Evolutionary conservation across 345 rosid species (phyloP), one percentile per base, ranked within the genome.

Genomic region (Clarkia xantiana): DNA sequence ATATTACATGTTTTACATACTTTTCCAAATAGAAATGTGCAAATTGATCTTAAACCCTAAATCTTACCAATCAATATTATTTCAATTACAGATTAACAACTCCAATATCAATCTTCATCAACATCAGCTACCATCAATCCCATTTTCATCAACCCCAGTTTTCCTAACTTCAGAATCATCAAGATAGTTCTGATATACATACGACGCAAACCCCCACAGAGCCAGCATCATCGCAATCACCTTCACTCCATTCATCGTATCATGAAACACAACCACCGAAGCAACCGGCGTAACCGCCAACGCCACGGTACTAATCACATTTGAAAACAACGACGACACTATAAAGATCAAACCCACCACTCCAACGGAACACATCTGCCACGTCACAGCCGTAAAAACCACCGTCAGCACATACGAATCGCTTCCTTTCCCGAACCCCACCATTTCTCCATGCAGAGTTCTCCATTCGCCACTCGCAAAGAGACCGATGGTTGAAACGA

Each of bases 381-480:
- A 82, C 23, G 70, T 49, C 51, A 82, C 56, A 6, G 86, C 80
- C 0, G 78, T 71, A 70, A 77, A 67, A 52, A 67, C 71, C 45
- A 82, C 29, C 18, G 81, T 73, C 70, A 74, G 49, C 61, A 73
- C 65, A 38, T 82, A 82, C n/a, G 84, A 56, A 43, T 56, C 60
- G 29, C 52, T 65, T 22, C 84, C 93, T 29, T 52, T 67, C 0
- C 55, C 49, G 40, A 72, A 82, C 47, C 55, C 44, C 16, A 53
- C 49, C 84, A 79, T 76, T 51, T 82, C 91, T 7, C 69, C 62
- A 11, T 62, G 73, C 67, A 79, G 57, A 45, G 58, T 77, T 49
- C 59, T 79, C 93, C 93, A 82, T 60, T 82, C 93, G 10, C 84
- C 84, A 9, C 82, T 78, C 3, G 69, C 82, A 51, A 82, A 73